These are phyloP conservation scores for Apiospora koreana DNA, from an alignment of 2,329 filamentous ascomycete genomes.

Conservation along the genomic window DNA sequence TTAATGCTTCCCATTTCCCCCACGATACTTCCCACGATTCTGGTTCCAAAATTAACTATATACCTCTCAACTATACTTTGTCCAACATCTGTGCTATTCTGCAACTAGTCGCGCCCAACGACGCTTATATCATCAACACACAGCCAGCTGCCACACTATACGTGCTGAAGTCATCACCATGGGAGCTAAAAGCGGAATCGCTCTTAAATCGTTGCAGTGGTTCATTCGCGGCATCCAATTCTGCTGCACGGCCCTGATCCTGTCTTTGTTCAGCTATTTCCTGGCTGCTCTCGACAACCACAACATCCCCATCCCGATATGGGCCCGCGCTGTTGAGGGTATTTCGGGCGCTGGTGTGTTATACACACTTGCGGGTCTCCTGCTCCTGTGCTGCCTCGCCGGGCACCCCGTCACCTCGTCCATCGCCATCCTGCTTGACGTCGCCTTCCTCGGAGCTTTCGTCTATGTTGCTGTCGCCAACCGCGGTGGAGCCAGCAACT, in stretches of 20 bases:
- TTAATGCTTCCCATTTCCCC: neutral
- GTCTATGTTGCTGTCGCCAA: constrained; percentile 80
- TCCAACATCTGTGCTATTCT: neutral
- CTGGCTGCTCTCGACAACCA: constrained; percentile 71
- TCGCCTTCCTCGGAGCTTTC: constrained; percentile 75
- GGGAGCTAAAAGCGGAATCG: constrained; percentile 57
- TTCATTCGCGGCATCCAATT: constrained; percentile 75
- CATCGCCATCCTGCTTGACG: constrained; percentile 73
- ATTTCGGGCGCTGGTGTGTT: constrained; percentile 74
- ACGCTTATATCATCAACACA: neutral
- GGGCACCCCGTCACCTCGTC: constrained; percentile 73
- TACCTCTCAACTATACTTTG: constrained; percentile 1
- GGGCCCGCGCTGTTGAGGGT: constrained; percentile 73
- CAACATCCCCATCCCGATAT: constrained; percentile 61
- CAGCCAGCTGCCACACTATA: neutral
- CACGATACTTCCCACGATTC: neutral
- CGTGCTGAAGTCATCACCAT: constrained; percentile 42
- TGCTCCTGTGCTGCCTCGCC: constrained; percentile 78
- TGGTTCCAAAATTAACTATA: neutral
- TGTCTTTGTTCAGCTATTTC: constrained; percentile 84
- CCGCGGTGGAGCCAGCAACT: constrained; percentile 66
- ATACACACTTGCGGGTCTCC: constrained; percentile 71
- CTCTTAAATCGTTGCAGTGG: constrained; percentile 70
- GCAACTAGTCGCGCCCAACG: neutral
- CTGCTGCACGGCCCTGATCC: constrained; percentile 69